A percentile compares a stretch with the other conserved stretches of the same genome.
These are phyloP conservation scores for Ustilago nuda DNA, from an alignment of 1,284 basidiomycete genomes.

Conservation along the genomic window DNA sequence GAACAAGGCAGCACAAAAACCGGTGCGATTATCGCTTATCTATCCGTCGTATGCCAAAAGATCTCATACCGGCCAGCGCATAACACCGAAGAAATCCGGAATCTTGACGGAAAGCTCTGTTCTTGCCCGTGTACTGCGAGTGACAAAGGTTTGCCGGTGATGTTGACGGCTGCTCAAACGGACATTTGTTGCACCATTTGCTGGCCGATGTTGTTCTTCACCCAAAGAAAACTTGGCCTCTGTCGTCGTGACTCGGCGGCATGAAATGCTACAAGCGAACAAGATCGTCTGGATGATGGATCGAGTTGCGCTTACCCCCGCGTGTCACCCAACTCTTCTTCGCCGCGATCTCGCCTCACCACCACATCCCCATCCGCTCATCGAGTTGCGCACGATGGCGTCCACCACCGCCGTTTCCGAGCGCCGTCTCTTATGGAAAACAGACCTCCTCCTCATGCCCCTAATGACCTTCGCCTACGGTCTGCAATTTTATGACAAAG, in stretches of 20 bases:
- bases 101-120: neutral
- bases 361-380: too few species aligned
- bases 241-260: neutral
- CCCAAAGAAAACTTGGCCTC: neutral
- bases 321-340: neutral
- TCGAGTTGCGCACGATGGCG: conserved; percentile 5
- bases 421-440: conserved; percentile 47
- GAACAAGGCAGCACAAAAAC: neutral
- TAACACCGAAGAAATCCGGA: neutral
- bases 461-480: conserved; percentile 72
- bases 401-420: conserved; percentile 27
- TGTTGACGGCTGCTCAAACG: too few species aligned
- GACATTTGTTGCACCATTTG: too few species aligned
- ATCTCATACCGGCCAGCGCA: neutral
- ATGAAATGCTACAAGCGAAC: too few species aligned
- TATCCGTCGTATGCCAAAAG: neutral
- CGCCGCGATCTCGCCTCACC: neutral
- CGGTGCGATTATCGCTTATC: conserved; percentile 1
- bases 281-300: neutral
- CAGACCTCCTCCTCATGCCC: conserved; percentile 69
- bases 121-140: neutral
- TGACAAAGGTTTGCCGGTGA: too few species aligned
- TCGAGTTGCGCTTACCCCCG: neutral
- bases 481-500: conserved; percentile 72
- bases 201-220: neutral